phyloP scores from a whole-genome alignment of 257 asterid genomes.

The Handroanthus guayacan region DNA sequence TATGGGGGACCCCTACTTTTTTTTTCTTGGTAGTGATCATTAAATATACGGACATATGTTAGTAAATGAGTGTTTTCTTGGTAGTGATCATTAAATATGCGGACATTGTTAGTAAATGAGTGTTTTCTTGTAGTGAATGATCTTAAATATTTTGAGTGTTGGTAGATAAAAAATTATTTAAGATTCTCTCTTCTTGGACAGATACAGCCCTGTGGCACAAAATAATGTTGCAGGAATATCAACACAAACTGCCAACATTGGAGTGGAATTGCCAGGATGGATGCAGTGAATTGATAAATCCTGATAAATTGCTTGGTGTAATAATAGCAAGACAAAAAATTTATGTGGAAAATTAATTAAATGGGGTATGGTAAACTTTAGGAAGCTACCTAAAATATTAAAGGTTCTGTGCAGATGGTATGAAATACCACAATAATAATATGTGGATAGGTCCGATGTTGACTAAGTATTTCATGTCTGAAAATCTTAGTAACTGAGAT shows the following conservation, averaged over 20 bases:
- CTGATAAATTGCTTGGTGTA: constrained; percentile 11
- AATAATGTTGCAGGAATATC: constrained; percentile 35
- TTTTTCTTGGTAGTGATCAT: no score
- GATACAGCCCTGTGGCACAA: constrained; percentile 33
- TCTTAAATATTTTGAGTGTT: no score
- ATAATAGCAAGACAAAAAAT: background rate
- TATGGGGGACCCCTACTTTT: no score
- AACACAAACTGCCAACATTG: constrained; percentile 30
- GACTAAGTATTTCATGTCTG: constrained; percentile 21
- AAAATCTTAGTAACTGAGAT: constrained; percentile 16
- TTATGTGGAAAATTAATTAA: background rate
- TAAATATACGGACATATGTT: no score
- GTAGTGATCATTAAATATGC: no score
- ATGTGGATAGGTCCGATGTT: constrained; percentile 8
- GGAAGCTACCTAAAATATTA: constrained; percentile 29
- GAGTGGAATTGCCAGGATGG: constrained; percentile 54
- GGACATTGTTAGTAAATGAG: no score
- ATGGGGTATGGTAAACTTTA: constrained; percentile 4
- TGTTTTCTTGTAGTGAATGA: no score
- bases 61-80: no score
- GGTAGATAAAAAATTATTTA: background rate
- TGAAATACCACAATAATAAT: constrained; percentile 2
- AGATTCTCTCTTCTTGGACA: constrained; percentile 28
- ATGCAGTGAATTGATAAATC: constrained; percentile 39
- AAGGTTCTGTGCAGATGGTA: constrained; percentile 18